Evolutionary conservation across 2,329 filamentous ascomycete species (phyloP).

Genomic region (Keithomyces neogunnii): DNA sequence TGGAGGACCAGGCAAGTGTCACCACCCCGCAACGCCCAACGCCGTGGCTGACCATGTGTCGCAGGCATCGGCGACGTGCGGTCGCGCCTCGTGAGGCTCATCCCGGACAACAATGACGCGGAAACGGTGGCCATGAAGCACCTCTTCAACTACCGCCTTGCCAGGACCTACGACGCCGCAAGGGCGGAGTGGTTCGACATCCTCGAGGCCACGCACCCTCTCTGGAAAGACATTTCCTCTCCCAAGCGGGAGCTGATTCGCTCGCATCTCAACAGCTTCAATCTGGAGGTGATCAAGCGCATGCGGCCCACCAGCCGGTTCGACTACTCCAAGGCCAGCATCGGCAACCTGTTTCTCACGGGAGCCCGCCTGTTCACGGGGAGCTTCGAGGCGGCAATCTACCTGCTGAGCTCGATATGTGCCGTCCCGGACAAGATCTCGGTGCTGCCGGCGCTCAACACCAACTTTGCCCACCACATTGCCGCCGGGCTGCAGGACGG

Average conservation of each 20-base stretch:
- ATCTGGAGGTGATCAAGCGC: slow-evolving; percentile 71
- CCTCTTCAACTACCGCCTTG: slow-evolving; percentile 82
- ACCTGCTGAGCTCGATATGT: slow-evolving; percentile 79
- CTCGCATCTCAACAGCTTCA: slow-evolving; percentile 67
- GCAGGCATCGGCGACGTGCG: slow-evolving; percentile 47
- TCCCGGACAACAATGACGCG: slow-evolving; percentile 54
- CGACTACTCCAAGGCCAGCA: slow-evolving; percentile 67
- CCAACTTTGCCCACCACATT: slow-evolving; percentile 93
- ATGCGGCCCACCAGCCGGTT: slow-evolving; percentile 65
- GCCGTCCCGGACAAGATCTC: slow-evolving; percentile 67
- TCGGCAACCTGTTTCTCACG: slow-evolving; percentile 74
- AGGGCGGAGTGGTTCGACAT: slow-evolving; percentile 80
- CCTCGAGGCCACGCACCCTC: slow-evolving; percentile 67
- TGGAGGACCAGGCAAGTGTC: slow-evolving; percentile 68
- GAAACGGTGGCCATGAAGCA: slow-evolving; percentile 69
- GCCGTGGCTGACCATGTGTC: neutral
- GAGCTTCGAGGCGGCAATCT: slow-evolving; percentile 87
- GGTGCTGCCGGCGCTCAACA: slow-evolving; percentile 86
- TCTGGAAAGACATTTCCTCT: slow-evolving; percentile 66
- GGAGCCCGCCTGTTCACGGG: slow-evolving; percentile 86
- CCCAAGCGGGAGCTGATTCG: slow-evolving; percentile 71
- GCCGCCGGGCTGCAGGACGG: slow-evolving; percentile 73
- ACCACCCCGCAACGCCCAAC: neutral
- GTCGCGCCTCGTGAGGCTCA: slow-evolving; percentile 74
- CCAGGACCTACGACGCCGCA: slow-evolving; percentile 48